Evolutionary conservation across 2,329 filamentous ascomycete genomes (phyloP).

Genomic region (Neonectria neomacrospora): DNA sequence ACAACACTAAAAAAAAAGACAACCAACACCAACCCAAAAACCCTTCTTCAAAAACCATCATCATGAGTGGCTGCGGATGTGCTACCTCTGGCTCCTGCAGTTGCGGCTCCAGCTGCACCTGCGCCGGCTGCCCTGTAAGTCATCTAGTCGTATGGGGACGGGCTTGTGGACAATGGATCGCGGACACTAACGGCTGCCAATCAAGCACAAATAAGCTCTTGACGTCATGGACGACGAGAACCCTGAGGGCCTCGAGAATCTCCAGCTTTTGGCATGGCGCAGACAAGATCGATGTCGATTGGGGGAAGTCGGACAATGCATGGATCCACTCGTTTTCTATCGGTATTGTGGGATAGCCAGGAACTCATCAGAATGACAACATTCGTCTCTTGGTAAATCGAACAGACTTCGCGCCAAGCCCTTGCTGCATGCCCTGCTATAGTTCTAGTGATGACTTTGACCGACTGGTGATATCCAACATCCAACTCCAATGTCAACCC

Average conservation of each 20-base stretch:
- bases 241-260: constrained; percentile 37
- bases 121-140: constrained; percentile 57
- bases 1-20: constrained; percentile 3
- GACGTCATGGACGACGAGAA: constrained; percentile 35
- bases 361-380: constrained; percentile 12
- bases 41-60: constrained; percentile 39
- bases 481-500: neutral
- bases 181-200: constrained; percentile 36
- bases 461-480: neutral
- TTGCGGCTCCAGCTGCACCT: constrained; percentile 57
- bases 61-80: constrained; percentile 57
- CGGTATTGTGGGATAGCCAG: constrained; percentile 2
- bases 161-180: neutral
- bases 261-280: constrained; percentile 20
- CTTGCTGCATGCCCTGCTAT: neutral
- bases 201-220: constrained; percentile 45
- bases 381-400: constrained; percentile 8
- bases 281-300: constrained; percentile 13
- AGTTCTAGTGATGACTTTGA: neutral
- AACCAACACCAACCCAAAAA: constrained; percentile 19
- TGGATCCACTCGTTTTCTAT: constrained; percentile 40
- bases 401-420: constrained; percentile 4
- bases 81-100: constrained; percentile 54
- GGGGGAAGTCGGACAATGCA: constrained; percentile 25
- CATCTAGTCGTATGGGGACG: neutral